Base-by-base conservation (phyloP, 2,329 filamentous ascomycete species). In the Colletotrichum sidae region DNA sequence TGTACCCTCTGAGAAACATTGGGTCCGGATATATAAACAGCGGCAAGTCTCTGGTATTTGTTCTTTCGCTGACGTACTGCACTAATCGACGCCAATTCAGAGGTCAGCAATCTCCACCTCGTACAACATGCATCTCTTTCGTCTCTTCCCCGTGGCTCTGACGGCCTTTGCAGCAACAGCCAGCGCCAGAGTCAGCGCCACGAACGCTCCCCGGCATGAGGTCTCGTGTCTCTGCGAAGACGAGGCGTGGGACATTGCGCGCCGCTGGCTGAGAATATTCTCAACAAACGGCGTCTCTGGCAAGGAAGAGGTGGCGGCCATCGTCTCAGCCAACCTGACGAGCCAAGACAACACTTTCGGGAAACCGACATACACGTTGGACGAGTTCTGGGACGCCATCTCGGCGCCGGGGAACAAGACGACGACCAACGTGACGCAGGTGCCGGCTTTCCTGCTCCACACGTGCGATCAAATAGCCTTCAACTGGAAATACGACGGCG, bases 331-430 rank as follows among this genome's bases (percentile, higher is more conserved):
- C 4, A 34, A 64, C 6, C n/a, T 67, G 44, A 38, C 33, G 8
- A 67, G 64, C 60, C 53, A 53, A 44, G 60, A 67, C 35, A 50
- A 59, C 4, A 58, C 64, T 3, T 64, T 59, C n/a, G 54, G 60
- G 1, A n/a, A 37, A 1, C 64, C 64, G 0, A 55, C 50, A 1
- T 11, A 51, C 17, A 33, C 46, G 0, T 52, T 67, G 8, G 60
- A 67, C 25, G 15, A 50, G 8, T 45, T 67, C 45, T 64, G 64
- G 64, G 49, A 39, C 12, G 34, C 17, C 17, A 8, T 59, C 15
- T 12, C n/a, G 1, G 4, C 54, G 6, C 11, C 37, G 1, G 25
- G 15, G 39, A 46, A 42, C 38, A 4, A 11, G 1, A 55, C 50
- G 6, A 59, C 41, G 15, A 42, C 54, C 9, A 64, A 64, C 55